Evolutionary conservation across 257 asterid genomes (phyloP).

Genomic region (Penstemon eatonii): DNA sequence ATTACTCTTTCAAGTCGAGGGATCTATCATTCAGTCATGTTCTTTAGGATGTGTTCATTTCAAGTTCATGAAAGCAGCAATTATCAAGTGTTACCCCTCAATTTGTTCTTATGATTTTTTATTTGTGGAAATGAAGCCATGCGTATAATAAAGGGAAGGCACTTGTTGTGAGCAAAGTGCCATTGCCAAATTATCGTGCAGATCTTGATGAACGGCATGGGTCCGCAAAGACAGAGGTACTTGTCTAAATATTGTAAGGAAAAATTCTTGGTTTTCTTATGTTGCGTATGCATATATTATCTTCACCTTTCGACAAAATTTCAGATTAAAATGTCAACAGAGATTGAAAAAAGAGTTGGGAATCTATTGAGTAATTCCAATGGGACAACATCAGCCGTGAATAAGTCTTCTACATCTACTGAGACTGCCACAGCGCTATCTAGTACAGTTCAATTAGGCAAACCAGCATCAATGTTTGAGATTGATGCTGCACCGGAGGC

Average conservation of each 20-base stretch:
- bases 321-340: conserved; percentile 62
- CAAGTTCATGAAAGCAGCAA: conserved; percentile 5
- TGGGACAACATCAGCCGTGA: conserved; percentile 33
- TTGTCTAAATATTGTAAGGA: too few relatives aligned
- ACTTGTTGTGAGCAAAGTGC: too few relatives aligned
- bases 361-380: conserved; percentile 59
- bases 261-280: too few relatives aligned
- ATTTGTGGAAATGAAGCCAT: conserved; percentile 83
- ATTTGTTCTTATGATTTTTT: conserved; percentile 34
- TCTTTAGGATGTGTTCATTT: too few relatives aligned
- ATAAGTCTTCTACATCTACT: conserved; percentile 47
- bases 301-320: too few relatives aligned
- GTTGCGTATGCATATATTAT: too few relatives aligned
- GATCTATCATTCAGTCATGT: too few relatives aligned
- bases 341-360: conserved; percentile 79
- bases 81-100: conserved; percentile 28
- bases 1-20: too few relatives aligned
- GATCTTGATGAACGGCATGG: too few relatives aligned
- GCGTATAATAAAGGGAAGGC: conserved; percentile 44
- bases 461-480: conserved; percentile 33
- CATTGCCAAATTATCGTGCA: too few relatives aligned
- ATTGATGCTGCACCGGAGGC: conserved; percentile 45
- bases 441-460: conserved; percentile 38
- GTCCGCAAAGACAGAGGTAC: too few relatives aligned
- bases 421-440: conserved; percentile 46